These are phyloP conservation scores for Globisporangium splendens DNA, from an alignment of 352 stramenopile species.

Conservation along the genomic window DNA sequence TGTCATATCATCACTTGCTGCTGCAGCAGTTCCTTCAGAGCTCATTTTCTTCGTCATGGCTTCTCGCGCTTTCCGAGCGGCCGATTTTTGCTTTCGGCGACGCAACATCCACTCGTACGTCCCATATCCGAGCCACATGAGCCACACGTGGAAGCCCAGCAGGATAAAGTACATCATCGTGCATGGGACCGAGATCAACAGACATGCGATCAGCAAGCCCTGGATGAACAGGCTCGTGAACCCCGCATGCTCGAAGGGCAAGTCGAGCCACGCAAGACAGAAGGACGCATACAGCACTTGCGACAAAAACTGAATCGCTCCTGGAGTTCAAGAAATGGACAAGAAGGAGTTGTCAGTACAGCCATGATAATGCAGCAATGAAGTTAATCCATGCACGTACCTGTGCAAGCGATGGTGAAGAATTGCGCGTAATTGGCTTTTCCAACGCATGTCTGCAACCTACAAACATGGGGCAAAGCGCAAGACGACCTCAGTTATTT, in stretches of 20 bases:
- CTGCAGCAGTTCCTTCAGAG: neutral
- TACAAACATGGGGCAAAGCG: conserved; percentile 8
- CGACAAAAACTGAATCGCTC: conserved; percentile 61
- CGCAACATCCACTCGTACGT: conserved; percentile 89
- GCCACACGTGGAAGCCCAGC: conserved; percentile 76
- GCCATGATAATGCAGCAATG: too few relatives aligned
- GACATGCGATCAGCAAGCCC: conserved; percentile 39
- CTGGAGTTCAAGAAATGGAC: conserved; percentile 4
- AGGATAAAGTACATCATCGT: conserved; percentile 86
- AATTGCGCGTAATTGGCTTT: conserved; percentile 86
- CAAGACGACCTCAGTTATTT: too few relatives aligned
- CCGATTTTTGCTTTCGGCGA: conserved; percentile 60
- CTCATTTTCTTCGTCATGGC: conserved; percentile 14
- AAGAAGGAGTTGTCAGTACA: neutral
- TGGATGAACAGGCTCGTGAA: conserved; percentile 32
- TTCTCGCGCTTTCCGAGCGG: conserved; percentile 32
- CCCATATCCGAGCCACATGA: conserved; percentile 75
- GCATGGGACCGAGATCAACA: conserved; percentile 73
- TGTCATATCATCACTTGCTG: neutral
- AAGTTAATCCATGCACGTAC: neutral
- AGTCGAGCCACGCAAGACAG: conserved; percentile 56
- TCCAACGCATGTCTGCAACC: conserved; percentile 83
- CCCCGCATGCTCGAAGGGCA: conserved; percentile 24
- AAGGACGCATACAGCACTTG: conserved; percentile 50
- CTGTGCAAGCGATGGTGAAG: conserved; percentile 72